A percentile compares a stretch with the other conserved stretches of the same genome.
Evolutionary conservation across 2,329 filamentous ascomycete genomes (phyloP).

Genomic region (Sodiomyces alkalinus): DNA sequence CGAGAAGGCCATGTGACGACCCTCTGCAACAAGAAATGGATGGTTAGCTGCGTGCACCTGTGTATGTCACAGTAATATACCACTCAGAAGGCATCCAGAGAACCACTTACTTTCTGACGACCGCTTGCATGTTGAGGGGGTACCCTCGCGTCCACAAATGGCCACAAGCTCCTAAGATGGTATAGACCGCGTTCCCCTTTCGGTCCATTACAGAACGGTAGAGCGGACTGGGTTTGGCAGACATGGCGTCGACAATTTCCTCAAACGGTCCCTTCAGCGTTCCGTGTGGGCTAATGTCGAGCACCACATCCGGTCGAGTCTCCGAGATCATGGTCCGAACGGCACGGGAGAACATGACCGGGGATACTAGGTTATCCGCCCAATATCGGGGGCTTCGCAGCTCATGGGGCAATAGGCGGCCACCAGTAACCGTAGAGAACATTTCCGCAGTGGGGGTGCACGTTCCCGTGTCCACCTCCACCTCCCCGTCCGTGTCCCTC

Average conservation of each 20-base stretch:
- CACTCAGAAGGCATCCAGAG: background rate
- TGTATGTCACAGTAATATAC: too few species aligned
- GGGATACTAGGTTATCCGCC: constrained; percentile 27
- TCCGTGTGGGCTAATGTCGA: constrained; percentile 26
- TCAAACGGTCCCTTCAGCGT: constrained; percentile 20
- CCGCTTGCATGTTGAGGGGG: constrained; percentile 15
- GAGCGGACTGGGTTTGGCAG: background rate
- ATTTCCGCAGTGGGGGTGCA: too few species aligned
- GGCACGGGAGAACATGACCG: constrained; percentile 27
- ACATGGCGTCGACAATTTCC: constrained; percentile 16
- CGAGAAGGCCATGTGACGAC: background rate
- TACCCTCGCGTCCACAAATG: constrained; percentile 21
- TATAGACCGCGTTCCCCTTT: constrained; percentile 9
- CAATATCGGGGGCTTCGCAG: constrained; percentile 21
- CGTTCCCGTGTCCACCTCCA: too few species aligned
- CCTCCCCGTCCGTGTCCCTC: background rate
- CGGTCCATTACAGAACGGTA: constrained; percentile 16
- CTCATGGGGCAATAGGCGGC: background rate
- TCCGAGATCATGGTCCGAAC: constrained; percentile 18
- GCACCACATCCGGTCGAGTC: constrained; percentile 17
- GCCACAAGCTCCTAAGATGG: constrained; percentile 17
- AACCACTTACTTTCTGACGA: constrained; percentile 10
- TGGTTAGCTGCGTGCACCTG: too few species aligned
- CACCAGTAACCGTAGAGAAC: constrained; percentile 25
- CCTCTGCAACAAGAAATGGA: constrained; percentile 1